These are phyloP conservation scores for Manihot esculenta DNA, from an alignment of 441 rosid species.

Conservation along the genomic window DNA sequence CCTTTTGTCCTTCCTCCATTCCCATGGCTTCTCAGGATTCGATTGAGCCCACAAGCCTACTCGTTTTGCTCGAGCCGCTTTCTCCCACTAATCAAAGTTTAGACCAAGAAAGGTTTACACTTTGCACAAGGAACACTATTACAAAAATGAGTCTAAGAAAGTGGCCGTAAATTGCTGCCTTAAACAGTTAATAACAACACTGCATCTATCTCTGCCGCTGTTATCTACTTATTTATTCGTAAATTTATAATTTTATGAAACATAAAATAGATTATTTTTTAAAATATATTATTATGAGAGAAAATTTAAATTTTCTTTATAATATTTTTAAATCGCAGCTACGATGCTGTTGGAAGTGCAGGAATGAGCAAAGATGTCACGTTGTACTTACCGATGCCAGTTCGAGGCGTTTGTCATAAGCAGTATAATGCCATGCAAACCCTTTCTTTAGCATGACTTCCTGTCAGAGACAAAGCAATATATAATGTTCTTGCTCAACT, in stretches of 20 bases:
- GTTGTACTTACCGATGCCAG: conserved; percentile 47
- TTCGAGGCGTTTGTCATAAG: conserved; percentile 57
- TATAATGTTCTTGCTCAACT: background rate
- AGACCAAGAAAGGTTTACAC: background rate
- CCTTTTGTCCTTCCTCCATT: conserved; percentile 64
- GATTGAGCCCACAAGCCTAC: conserved; percentile 71
- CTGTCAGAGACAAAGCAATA: conserved; percentile 23
- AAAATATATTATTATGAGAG: too few relatives aligned
- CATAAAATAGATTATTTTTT: too few relatives aligned
- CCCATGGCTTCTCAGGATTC: conserved; percentile 83
- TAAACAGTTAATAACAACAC: too few relatives aligned
- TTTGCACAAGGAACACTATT: too few relatives aligned
- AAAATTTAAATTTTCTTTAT: too few relatives aligned
- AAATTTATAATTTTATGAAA: too few relatives aligned
- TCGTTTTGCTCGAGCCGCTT: conserved; percentile 58
- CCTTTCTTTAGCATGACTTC: conserved; percentile 83
- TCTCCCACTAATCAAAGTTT: conserved; percentile 59
- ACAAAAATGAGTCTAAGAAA: too few relatives aligned
- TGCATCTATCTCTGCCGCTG: too few relatives aligned
- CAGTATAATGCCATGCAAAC: conserved; percentile 72
- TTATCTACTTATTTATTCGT: too few relatives aligned
- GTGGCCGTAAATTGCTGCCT: too few relatives aligned
- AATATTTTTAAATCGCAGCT: too few relatives aligned
- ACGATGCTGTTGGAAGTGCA: too few relatives aligned
- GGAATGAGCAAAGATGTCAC: conserved; percentile 4